Base-by-base conservation (phyloP, 306 rosid genomes). In the Cicer chorassanicum region DNA sequence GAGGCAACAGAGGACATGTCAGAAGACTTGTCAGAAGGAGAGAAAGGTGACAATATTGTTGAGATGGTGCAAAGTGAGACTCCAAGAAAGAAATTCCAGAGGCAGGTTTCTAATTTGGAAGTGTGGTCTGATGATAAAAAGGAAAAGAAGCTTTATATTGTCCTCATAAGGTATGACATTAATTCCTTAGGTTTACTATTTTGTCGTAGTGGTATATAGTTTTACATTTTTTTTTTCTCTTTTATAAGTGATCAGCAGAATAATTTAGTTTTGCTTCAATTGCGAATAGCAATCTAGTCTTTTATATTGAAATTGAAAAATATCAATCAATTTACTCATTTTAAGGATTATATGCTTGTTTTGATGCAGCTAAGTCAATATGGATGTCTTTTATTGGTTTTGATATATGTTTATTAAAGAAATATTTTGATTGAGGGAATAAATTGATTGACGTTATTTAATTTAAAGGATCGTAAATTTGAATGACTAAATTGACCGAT, bases 1-100 rank as follows among this genome's bases (percentile, higher is more conserved):
- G 97, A 93, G 59, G 96, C 88, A 7, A 86, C 97, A 0, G 98
- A 89, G 72, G 97, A 93, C 74, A 79, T 93, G 91, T 88, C 93
- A 2, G 98, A 93, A 53, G 97, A 93, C 78, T 86, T 91, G 50
- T 93, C 98, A 0, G 98, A 93, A 84, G 96, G 93, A 73, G 97
- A 91, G 70, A 91, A 83, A 77, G 96, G 97, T 44, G 97, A 93
- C 60, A 43, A 38, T 66, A 4, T 86, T 59, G 87, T 70, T 9
- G 98, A 91, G 78, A 43, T 72, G 16, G 46, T 76, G 54, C 85
- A 55, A 13, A 29, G 74, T 55, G 97, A 92, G 62, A 82, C 88
- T 29, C 90, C 93, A 6, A 86, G 43, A 80, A 68, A 51, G 40
- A 57, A 6, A 41, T 74, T 85, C 71, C 93, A 85, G 42, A 84